Evolutionary conservation across 306 rosid genomes (phyloP).

Genomic region (Medicago arabica): DNA sequence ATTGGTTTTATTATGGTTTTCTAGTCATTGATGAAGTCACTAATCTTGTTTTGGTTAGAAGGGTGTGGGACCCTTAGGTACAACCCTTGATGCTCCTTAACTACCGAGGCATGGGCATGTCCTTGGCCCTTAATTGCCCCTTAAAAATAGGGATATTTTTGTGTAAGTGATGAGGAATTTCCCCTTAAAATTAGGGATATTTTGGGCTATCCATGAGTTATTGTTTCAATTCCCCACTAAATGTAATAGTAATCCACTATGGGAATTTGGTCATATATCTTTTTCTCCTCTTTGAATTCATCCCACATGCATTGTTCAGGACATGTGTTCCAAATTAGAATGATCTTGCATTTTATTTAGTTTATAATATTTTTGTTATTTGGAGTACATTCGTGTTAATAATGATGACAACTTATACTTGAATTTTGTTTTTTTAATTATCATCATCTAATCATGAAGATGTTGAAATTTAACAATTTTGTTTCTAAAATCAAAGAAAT

Average conservation of each 20-base stretch:
- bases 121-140: constrained; percentile 46
- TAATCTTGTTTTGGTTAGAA: constrained; percentile 48
- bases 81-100: constrained; percentile 43
- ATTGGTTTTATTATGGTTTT: constrained; percentile 35
- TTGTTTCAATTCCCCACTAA: constrained; percentile 43
- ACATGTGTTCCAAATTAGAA: constrained; percentile 8
- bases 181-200: constrained; percentile 44
- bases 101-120: constrained; percentile 48
- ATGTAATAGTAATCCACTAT: constrained; percentile 45
- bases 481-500: neutral
- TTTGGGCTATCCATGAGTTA: constrained; percentile 5
- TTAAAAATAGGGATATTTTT: constrained; percentile 45
- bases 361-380: neutral
- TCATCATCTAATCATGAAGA: neutral
- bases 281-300: constrained; percentile 29
- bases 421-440: neutral
- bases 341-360: constrained; percentile 26
- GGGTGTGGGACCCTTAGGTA: constrained; percentile 30
- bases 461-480: neutral
- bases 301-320: constrained; percentile 41
- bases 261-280: constrained; percentile 31
- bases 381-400: neutral
- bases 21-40: constrained; percentile 44
- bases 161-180: constrained; percentile 8
- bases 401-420: neutral